Conservation (phyloP, 1,139 yeast genomes). For the Maudiozyma humilis region DNA sequence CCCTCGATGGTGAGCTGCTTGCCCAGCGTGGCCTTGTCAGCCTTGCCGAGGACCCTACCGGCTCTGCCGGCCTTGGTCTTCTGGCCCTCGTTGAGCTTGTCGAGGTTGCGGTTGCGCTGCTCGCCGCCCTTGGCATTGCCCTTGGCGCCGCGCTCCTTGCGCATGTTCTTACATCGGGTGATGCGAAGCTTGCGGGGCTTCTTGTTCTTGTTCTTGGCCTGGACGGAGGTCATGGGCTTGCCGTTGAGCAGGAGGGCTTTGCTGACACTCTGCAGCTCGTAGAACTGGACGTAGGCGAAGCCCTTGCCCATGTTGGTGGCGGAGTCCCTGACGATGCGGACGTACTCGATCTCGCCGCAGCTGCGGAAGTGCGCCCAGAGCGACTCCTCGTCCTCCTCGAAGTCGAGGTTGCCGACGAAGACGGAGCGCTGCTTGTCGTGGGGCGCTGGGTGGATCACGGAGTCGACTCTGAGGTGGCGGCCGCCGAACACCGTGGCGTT, state of each 20-base stretch:
- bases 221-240: constrained; percentile 43
- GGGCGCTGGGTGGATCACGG: constrained; percentile 80
- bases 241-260: constrained; percentile 75
- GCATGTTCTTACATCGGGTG: constrained; percentile 61
- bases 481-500: constrained; percentile 65
- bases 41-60: constrained; percentile 62
- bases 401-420: constrained; percentile 90
- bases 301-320: constrained; percentile 96
- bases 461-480: constrained; percentile 83
- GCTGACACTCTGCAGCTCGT: constrained; percentile 69
- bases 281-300: constrained; percentile 90
- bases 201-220: constrained; percentile 22
- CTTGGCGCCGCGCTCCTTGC: constrained; percentile 27
- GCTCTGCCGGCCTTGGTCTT: constrained; percentile 79
- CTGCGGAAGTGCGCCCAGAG: constrained; percentile 74
- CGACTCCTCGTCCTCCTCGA: constrained; percentile 84
- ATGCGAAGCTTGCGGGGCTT: constrained; percentile 67
- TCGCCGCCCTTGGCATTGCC: constrained; percentile 7
- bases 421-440: constrained; percentile 79
- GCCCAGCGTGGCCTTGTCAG: constrained; percentile 65
- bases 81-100: constrained; percentile 49
- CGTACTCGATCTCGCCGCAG: constrained; percentile 74
- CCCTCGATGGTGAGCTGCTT: constrained; percentile 55
- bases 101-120: constrained; percentile 10
- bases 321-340: constrained; percentile 82